Percentiles rank a stretch among this genome's conserved stretches.
phyloP scores from a whole-genome alignment of 108 stramenopile species.

The Mediolabrus comicus region DNA sequence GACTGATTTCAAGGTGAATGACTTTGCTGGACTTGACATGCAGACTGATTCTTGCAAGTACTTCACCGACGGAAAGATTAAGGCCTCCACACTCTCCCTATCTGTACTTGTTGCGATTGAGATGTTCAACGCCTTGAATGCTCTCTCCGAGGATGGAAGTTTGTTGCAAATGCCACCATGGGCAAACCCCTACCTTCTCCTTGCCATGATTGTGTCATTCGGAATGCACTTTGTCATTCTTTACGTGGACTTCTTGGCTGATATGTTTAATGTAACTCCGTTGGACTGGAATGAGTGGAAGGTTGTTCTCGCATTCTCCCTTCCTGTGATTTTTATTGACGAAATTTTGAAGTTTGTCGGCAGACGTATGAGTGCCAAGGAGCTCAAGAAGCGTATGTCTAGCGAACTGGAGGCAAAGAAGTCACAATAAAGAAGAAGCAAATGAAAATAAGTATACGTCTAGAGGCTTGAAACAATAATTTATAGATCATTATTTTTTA shows the following conservation, averaged over 20 bases:
- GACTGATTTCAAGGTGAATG: slow-evolving; percentile 44
- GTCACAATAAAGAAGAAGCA: slow-evolving; percentile 39
- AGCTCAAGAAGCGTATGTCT: slow-evolving; percentile 35
- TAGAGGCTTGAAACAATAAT: not conserved
- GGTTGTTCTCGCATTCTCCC: slow-evolving; percentile 50
- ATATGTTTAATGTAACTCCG: slow-evolving; percentile 67
- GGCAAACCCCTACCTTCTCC: slow-evolving; percentile 75
- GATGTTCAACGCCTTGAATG: slow-evolving; percentile 78
- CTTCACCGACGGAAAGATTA: slow-evolving; percentile 54
- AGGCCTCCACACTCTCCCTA: slow-evolving; percentile 67
- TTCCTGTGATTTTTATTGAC: slow-evolving; percentile 60
- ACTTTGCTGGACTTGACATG: slow-evolving; percentile 54
- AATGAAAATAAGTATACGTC: too few species aligned
- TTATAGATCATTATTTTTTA: not conserved
- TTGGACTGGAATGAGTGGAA: slow-evolving; percentile 54
- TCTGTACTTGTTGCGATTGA: slow-evolving; percentile 85
- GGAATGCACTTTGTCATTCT: slow-evolving; percentile 72
- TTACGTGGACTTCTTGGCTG: slow-evolving; percentile 46
- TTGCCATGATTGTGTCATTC: slow-evolving; percentile 72
- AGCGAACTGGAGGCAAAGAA: slow-evolving; percentile 36
- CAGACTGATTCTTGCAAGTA: slow-evolving; percentile 58
- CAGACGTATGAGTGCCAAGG: slow-evolving; percentile 40
- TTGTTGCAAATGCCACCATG: slow-evolving; percentile 77
- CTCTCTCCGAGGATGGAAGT: slow-evolving; percentile 78
- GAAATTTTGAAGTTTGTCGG: slow-evolving; percentile 66